Evolutionary conservation across 2,329 filamentous ascomycete species (phyloP).

Genomic region (Polychaeton citri): DNA sequence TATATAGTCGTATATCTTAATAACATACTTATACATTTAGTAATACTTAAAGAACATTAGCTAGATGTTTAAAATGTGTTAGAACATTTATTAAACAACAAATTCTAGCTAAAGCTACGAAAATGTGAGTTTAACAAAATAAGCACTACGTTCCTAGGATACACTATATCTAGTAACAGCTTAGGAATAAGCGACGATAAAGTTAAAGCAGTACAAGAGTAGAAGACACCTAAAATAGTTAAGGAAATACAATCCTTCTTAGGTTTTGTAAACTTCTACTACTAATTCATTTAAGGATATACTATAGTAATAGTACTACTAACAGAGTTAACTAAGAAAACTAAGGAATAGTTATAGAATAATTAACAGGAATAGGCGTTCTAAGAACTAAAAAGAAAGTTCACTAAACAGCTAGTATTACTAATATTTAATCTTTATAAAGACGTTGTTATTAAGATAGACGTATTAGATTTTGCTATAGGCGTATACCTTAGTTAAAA

Average conservation of each 20-base stretch:
- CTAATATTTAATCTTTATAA: background rate
- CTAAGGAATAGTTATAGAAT: background rate
- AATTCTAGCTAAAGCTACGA: no score
- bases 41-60: background rate
- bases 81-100: background rate
- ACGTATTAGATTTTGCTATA: background rate
- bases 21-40: background rate
- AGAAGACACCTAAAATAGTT: constrained; percentile 10
- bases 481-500: constrained; percentile 4
- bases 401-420: background rate
- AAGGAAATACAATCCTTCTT: constrained; percentile 12
- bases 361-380: background rate
- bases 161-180: constrained; percentile 13
- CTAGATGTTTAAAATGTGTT: background rate
- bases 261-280: background rate
- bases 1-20: background rate
- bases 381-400: background rate
- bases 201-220: constrained; percentile 13
- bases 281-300: background rate
- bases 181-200: constrained; percentile 17
- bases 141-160: constrained; percentile 18
- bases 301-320: background rate
- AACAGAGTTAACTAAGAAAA: background rate
- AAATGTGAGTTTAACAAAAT: constrained; percentile 21
- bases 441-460: background rate